phyloP scores from a whole-genome alignment of 352 stramenopile species.

The Globisporangium spinosum region DNA sequence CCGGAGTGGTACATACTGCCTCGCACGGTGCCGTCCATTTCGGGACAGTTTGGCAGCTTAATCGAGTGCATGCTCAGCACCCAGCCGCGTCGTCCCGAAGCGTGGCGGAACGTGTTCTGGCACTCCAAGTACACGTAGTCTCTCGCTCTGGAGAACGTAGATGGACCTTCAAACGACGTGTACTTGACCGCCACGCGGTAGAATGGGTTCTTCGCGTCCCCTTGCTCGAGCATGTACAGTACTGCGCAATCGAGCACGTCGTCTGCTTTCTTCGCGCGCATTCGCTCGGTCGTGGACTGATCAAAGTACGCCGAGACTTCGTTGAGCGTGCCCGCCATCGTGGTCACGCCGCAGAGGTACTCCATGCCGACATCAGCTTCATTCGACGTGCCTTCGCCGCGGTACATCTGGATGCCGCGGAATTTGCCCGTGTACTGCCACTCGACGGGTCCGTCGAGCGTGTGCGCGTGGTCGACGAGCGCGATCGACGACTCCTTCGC shows the following conservation, averaged over 20 bases:
- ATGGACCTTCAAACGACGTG: conserved; percentile 52
- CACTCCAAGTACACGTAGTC: conserved; percentile 79
- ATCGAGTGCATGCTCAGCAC: conserved; percentile 85
- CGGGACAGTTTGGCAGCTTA: conserved; percentile 67
- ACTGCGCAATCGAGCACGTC: conserved; percentile 67
- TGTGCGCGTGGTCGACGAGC: conserved; percentile 70
- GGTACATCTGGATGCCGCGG: conserved; percentile 76
- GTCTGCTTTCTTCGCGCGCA: conserved; percentile 55
- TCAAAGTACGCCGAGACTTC: conserved; percentile 70
- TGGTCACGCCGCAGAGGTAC: conserved; percentile 72
- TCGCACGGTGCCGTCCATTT: conserved; percentile 64
- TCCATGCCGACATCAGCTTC: conserved; percentile 35
- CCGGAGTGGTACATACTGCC: conserved; percentile 82
- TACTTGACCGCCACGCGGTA: conserved; percentile 74
- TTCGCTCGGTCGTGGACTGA: conserved; percentile 52
- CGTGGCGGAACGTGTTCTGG: conserved; percentile 76
- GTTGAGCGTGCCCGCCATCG: conserved; percentile 65
- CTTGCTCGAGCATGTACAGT: conserved; percentile 53
- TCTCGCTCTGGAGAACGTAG: conserved; percentile 48
- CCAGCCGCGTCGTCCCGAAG: conserved; percentile 61
- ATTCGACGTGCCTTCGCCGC: conserved; percentile 57
- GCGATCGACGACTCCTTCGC: conserved; percentile 65
- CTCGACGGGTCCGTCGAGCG: conserved; percentile 62
- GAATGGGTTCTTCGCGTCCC: conserved; percentile 45
- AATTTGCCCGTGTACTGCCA: conserved; percentile 79